These are phyloP conservation scores for Bolboschoenoplectus hybrid DNA, from an alignment of 202 grass and related monocot genomes.

Conservation along the genomic window DNA sequence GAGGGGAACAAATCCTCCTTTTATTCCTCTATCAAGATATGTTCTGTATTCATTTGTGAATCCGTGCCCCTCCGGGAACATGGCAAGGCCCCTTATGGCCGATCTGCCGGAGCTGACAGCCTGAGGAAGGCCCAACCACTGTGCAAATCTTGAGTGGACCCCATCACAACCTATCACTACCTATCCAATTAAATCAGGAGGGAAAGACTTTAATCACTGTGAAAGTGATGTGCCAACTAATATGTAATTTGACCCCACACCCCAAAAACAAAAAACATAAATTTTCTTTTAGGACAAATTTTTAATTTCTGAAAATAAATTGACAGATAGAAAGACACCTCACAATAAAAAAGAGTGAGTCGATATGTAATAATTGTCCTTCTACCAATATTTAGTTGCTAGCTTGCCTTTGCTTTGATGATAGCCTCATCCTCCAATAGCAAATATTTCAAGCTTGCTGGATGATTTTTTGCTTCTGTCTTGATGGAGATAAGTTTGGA, in stretches of 20 bases:
- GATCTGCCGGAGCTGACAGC: slow-evolving; percentile 21
- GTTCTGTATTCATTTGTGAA: not conserved
- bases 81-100: slow-evolving; percentile 29
- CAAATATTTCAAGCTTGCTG: not conserved
- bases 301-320: too few relatives aligned
- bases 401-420: slow-evolving; percentile 41
- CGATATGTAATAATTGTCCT: not conserved
- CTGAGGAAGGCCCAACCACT: slow-evolving; percentile 35
- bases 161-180: slow-evolving; percentile 44
- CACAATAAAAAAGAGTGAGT: not conserved
- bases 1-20: slow-evolving; percentile 38
- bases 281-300: too few relatives aligned
- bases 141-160: slow-evolving; percentile 41
- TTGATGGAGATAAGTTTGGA: slow-evolving; percentile 37
- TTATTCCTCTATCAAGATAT: slow-evolving; percentile 26
- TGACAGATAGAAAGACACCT: not conserved
- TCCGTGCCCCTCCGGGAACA: slow-evolving; percentile 41
- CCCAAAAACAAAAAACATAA: too few relatives aligned
- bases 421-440: slow-evolving; percentile 35
- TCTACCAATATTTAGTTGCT: not conserved
- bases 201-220: not conserved
- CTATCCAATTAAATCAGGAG: not conserved
- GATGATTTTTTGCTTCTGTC: slow-evolving; percentile 2
- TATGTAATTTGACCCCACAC: not conserved
- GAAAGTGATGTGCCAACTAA: too few relatives aligned